These are phyloP conservation scores for Syzygium syzygioides DNA, from an alignment of 441 rosid species.

Conservation along the genomic window DNA sequence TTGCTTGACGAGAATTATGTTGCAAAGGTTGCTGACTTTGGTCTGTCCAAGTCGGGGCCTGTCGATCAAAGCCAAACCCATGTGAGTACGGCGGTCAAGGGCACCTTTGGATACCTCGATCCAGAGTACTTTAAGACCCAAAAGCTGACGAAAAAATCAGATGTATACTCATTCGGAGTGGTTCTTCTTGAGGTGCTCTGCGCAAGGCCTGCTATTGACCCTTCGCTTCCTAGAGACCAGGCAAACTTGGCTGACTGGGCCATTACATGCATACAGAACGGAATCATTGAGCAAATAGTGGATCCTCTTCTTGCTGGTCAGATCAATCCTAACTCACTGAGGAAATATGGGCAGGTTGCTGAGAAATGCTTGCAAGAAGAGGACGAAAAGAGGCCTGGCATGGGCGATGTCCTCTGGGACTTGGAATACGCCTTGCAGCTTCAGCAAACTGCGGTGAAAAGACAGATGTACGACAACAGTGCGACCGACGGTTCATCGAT, in stretches of 20 bases:
- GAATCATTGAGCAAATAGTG: background rate
- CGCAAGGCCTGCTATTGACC: background rate
- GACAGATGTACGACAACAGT: slow-evolving; percentile 27
- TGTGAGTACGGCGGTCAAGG: background rate
- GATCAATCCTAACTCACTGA: background rate
- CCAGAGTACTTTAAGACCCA: background rate
- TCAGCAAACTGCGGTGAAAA: slow-evolving; percentile 24
- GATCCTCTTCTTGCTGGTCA: background rate
- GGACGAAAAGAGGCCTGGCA: slow-evolving; percentile 35
- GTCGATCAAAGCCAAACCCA: background rate
- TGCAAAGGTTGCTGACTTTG: background rate
- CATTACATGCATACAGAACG: background rate
- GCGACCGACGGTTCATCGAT: slow-evolving; percentile 11
- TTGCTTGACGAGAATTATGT: background rate
- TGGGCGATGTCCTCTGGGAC: slow-evolving; percentile 97
- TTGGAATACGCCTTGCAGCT: slow-evolving; percentile 92
- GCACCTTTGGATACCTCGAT: background rate
- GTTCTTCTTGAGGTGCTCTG: background rate
- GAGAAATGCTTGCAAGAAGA: background rate
- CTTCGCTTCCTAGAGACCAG: background rate
- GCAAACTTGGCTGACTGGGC: background rate
- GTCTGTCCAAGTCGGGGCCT: background rate
- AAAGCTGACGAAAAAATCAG: background rate
- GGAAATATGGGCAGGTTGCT: background rate
- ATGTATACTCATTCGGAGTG: background rate